These are phyloP conservation scores for Scedosporium aurantiacum DNA, from an alignment of 2,329 filamentous ascomycete species.

Conservation along the genomic window DNA sequence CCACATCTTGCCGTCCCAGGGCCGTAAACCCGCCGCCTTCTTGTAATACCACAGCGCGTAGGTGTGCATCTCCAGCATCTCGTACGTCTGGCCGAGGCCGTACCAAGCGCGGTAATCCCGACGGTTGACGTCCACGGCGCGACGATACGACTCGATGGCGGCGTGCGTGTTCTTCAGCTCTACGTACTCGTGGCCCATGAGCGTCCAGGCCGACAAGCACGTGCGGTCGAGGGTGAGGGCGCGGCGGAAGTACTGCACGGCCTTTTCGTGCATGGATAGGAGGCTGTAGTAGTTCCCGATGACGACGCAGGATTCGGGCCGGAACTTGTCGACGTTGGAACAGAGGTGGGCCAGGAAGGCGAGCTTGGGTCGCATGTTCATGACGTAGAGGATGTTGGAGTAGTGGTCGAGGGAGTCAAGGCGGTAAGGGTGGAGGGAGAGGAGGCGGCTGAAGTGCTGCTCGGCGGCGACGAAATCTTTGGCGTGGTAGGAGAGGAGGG, in stretches of 20 bases:
- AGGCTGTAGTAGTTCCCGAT: slow-evolving; percentile 96
- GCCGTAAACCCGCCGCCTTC: slow-evolving; percentile 81
- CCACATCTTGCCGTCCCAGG: slow-evolving; percentile 98
- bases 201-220: slow-evolving; percentile 90
- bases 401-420: slow-evolving; percentile 91
- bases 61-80: slow-evolving; percentile 94
- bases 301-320: slow-evolving; percentile 92
- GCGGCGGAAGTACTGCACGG: slow-evolving; percentile 92
- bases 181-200: slow-evolving; percentile 98
- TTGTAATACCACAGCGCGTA: slow-evolving; percentile 98
- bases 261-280: slow-evolving; percentile 91
- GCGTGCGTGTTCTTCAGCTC: slow-evolving; percentile 98
- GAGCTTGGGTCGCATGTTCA: slow-evolving; percentile 76
- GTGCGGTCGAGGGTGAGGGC: slow-evolving; percentile 81
- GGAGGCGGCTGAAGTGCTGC: slow-evolving; percentile 61
- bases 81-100: slow-evolving; percentile 90
- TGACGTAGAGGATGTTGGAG: slow-evolving; percentile 93
- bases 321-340: slow-evolving; percentile 85
- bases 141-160: slow-evolving; percentile 90
- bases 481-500: slow-evolving; percentile 79
- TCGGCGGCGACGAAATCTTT: slow-evolving; percentile 65
- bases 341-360: slow-evolving; percentile 89
- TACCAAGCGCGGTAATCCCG: slow-evolving; percentile 98
- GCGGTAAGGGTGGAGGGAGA: slow-evolving; percentile 63
- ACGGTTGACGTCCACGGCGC: slow-evolving; percentile 89